Evolutionary conservation across 768 basidiomycete species (phyloP).

Genomic region (Phlebiopsis flavidoalba): DNA sequence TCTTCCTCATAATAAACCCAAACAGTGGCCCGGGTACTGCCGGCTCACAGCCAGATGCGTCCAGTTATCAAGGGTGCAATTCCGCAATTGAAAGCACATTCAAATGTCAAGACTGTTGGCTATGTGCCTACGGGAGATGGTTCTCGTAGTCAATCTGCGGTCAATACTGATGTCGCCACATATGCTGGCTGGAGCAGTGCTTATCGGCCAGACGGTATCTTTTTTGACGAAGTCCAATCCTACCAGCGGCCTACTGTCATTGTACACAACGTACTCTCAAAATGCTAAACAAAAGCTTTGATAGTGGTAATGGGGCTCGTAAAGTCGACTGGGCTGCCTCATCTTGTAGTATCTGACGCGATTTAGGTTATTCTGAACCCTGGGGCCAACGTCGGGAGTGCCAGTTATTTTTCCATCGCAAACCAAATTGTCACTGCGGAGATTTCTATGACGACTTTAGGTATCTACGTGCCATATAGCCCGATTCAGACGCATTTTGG

Average conservation of each 20-base stretch:
- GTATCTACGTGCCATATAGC: constrained; percentile 9
- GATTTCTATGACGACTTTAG: constrained; percentile 24
- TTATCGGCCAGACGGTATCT: constrained; percentile 30
- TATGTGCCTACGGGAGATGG: constrained; percentile 28
- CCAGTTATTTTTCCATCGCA: constrained; percentile 24
- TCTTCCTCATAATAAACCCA: constrained; percentile 29
- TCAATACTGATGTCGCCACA: constrained; percentile 25
- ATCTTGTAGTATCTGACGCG: background rate
- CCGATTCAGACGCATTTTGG: constrained; percentile 5
- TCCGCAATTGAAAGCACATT: constrained; percentile 11
- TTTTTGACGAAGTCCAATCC: constrained; percentile 31
- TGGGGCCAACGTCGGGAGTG: constrained; percentile 6
- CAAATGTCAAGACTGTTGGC: constrained; percentile 28
- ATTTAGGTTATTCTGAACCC: constrained; percentile 28
- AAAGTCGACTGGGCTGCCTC: background rate
- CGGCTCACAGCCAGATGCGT: constrained; percentile 24
- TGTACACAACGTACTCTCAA: constrained; percentile 21
- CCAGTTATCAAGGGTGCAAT: constrained; percentile 27
- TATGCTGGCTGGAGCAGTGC: constrained; percentile 26
- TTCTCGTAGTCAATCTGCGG: constrained; percentile 14
- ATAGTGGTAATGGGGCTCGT: constrained; percentile 14
- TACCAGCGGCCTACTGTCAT: constrained; percentile 12
- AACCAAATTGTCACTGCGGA: constrained; percentile 27
- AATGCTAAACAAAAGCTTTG: constrained; percentile 17
- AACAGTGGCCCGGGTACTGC: constrained; percentile 24